Evolutionary conservation across 192 early-diverging fungal species (phyloP).

Genomic region (Helicostylum pulchrum): DNA sequence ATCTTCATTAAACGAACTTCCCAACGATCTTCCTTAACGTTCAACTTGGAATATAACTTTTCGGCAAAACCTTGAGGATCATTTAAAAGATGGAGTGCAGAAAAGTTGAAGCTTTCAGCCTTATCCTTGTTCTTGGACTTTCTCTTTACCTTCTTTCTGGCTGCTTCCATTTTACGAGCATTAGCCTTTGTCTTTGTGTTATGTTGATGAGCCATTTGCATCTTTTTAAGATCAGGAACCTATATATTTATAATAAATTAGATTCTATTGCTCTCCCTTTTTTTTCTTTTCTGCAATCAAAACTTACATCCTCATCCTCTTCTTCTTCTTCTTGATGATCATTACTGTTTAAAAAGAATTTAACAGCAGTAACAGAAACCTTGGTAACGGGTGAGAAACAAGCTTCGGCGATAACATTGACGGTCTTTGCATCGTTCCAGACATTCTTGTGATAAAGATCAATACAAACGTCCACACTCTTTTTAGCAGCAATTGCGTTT

Average conservation of each 20-base stretch:
- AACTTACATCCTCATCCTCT: constrained; percentile 51
- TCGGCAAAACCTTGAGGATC: constrained; percentile 98
- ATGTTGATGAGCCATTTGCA: constrained; percentile 77
- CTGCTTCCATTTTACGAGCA: constrained; percentile 74
- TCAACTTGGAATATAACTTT: constrained; percentile 85
- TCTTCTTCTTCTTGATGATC: constrained; percentile 72
- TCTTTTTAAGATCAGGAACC: constrained; percentile 61
- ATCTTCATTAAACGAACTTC: constrained; percentile 89
- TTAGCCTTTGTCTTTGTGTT: constrained; percentile 88
- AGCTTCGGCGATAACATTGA: constrained; percentile 96
- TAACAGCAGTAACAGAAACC: constrained; percentile 86
- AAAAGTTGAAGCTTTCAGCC: constrained; percentile 84
- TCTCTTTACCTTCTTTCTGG: constrained; percentile 65
- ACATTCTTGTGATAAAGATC: constrained; percentile 95
- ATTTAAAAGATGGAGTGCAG: constrained; percentile 90
- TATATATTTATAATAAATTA: constrained; percentile 1
- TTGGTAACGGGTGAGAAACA: constrained; percentile 92
- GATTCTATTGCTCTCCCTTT: neutral
- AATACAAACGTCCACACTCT: constrained; percentile 95
- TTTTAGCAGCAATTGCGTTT: constrained; percentile 89
- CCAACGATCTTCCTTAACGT: constrained; percentile 77
- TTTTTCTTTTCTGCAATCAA: neutral
- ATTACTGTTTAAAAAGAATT: constrained; percentile 89
- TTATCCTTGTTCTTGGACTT: constrained; percentile 63
- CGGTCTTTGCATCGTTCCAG: constrained; percentile 98